phyloP scores from a whole-genome alignment of 192 early-diverging fungal genomes.

The Mortierella hygrophila region DNA sequence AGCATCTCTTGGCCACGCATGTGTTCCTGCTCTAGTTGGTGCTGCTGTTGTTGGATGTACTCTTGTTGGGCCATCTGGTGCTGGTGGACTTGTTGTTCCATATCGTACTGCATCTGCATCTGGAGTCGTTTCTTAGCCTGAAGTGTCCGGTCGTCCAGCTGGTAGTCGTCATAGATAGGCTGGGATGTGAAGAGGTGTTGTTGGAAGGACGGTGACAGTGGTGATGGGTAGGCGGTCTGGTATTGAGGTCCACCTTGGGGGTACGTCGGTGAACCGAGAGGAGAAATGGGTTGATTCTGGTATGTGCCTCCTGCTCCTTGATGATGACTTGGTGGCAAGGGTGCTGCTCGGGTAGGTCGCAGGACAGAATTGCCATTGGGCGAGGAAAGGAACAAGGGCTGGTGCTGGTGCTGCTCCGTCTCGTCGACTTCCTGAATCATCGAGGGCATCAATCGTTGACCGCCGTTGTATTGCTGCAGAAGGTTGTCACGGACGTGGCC shows the following conservation, averaged over 20 bases:
- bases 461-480: constrained; percentile 15
- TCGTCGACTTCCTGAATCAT: constrained; percentile 17
- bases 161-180: not conserved
- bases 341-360: not conserved
- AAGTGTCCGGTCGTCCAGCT: not conserved
- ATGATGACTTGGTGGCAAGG: not conserved
- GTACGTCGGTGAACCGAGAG: not conserved
- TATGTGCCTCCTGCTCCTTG: not conserved
- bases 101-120: not conserved
- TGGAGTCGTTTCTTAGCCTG: not conserved
- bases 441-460: not conserved
- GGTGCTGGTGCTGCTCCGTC: not conserved
- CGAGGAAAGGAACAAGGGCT: not conserved
- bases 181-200: constrained; percentile 8
- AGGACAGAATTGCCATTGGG: not conserved
- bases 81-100: constrained; percentile 6
- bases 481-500: constrained; percentile 4
- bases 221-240: constrained; percentile 11
- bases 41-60: constrained; percentile 17
- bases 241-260: not conserved
- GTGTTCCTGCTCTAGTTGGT: constrained; percentile 5
- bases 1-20: constrained; percentile 21
- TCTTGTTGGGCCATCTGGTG: constrained; percentile 15
- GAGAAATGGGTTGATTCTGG: not conserved
- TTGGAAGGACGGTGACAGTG: constrained; percentile 18